Evolutionary conservation across 306 rosid species (phyloP), one percentile per base, ranked within the genome.

Genomic region (Rosa persica): DNA sequence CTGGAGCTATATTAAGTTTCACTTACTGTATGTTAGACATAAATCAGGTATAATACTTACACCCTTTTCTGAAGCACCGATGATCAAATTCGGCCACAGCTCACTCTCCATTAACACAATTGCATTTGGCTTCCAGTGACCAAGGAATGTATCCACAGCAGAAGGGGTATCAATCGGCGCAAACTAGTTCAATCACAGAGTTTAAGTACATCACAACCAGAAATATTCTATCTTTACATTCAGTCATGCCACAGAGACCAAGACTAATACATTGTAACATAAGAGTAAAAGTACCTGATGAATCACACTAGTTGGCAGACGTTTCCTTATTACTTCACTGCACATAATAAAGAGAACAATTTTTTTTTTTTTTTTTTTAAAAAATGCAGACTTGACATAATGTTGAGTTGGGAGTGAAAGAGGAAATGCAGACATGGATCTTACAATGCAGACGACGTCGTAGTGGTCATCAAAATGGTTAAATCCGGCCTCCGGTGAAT

Each of bases 51-150:
- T 40, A 80, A 78, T 57, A 83, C 98, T 90, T 86, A 94, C 98
- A 76, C 91, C 91, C 75, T 72, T 87, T 86, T 82, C 74, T 36
- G 97, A 92, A 73, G 97, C 97, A 81, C 86, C 82, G 88, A 92
- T 85, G 61, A 92, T 92, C 72, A 94, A 93, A 87, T 94, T 94
- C 77, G 98, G 98, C 98, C 98, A 94, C 40, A 92, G 89, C 76
- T 94, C 98, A 78, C 91, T 87, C 88, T 94, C 98, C 89, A 94
- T 88, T 34, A 94, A 70, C 57, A 92, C 68, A 62, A 92, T 89
- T 30, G 89, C 96, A 74, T 74, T 84, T 36, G 98, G 98, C 81
- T 86, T 92, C 98, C 98, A 94, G 85, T 89, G 82, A 54, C 80
- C 80, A 38, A 94, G 89, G 87, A 94, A 94, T 77, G 88, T 81